Conservation (phyloP, 768 basidiomycete species). For the Mycena belliarum region DNA sequence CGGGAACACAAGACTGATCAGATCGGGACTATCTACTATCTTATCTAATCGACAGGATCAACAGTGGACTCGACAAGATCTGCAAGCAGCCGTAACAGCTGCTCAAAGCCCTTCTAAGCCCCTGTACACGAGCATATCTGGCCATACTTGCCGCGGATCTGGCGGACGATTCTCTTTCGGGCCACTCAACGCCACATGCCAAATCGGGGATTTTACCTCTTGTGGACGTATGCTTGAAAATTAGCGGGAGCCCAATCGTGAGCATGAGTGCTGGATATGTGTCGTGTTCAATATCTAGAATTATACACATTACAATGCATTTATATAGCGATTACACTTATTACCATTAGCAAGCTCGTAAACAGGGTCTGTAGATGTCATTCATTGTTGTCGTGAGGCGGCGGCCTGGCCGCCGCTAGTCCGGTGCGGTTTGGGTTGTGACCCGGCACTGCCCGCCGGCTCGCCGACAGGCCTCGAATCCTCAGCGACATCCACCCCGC, state of each 20-base stretch:
- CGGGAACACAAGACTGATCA: background rate
- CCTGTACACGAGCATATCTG: too few relatives aligned
- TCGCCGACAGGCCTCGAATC: slow-evolving; percentile 6
- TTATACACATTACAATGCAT: background rate
- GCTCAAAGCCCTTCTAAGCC: too few relatives aligned
- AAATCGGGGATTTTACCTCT: too few relatives aligned
- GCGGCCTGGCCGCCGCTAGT: slow-evolving; percentile 4
- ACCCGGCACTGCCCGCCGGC: background rate
- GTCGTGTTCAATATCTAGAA: background rate
- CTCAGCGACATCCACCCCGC: slow-evolving; percentile 10
- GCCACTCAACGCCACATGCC: background rate
- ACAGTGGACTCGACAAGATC: too few relatives aligned
- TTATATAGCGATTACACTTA: slow-evolving; percentile 13
- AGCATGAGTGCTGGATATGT: too few relatives aligned
- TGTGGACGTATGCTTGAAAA: too few relatives aligned
- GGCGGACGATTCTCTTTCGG: background rate
- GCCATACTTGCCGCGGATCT: too few relatives aligned
- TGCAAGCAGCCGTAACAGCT: too few relatives aligned
- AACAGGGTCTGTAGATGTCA: background rate
- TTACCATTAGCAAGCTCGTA: slow-evolving; percentile 10
- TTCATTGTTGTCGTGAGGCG: background rate
- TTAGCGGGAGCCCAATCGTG: too few relatives aligned
- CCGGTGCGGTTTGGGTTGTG: slow-evolving; percentile 1
- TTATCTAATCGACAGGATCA: background rate
- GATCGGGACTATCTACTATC: background rate